A percentile compares a stretch with the other conserved stretches of the same genome.
Evolutionary conservation across 2,329 filamentous ascomycete species (phyloP).

Genomic region (Ceratocystis ficicola): DNA sequence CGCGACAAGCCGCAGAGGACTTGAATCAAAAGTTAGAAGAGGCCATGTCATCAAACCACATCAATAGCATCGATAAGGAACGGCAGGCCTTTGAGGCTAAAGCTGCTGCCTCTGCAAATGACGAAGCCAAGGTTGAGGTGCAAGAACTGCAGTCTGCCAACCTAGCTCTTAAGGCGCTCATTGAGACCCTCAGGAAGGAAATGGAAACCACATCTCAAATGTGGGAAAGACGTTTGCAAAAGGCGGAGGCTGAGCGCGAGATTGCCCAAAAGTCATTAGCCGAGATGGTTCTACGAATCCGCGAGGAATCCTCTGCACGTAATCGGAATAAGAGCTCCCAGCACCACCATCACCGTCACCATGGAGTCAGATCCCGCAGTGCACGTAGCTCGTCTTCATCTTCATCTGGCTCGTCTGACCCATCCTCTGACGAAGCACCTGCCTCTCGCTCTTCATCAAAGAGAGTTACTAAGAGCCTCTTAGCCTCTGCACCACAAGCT

Average conservation of each 20-base stretch:
- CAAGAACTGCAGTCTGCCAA: constrained; percentile 25
- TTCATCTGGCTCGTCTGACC: constrained; percentile 1
- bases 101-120: constrained; percentile 26
- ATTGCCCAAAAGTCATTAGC: constrained; percentile 61
- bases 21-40: constrained; percentile 59
- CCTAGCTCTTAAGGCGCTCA: constrained; percentile 46
- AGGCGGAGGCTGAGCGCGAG: constrained; percentile 65
- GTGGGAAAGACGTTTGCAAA: constrained; percentile 32
- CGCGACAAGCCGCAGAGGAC: constrained; percentile 74
- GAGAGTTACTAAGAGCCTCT: neutral
- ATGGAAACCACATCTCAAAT: constrained; percentile 36
- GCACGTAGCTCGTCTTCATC: constrained; percentile 12
- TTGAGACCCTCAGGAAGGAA: constrained; percentile 65
- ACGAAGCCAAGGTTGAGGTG: constrained; percentile 27
- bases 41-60: constrained; percentile 16
- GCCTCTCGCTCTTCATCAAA: neutral
- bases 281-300: constrained; percentile 77
- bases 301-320: constrained; percentile 28
- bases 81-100: constrained; percentile 8
- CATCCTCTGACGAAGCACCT: constrained; percentile 1
- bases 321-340: constrained; percentile 8
- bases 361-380: neutral
- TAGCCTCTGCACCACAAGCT: neutral
- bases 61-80: constrained; percentile 1
- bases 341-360: neutral